Base-by-base conservation (phyloP, 2,329 filamentous ascomycete species). In the Paracoccidioides lutzii region DNA sequence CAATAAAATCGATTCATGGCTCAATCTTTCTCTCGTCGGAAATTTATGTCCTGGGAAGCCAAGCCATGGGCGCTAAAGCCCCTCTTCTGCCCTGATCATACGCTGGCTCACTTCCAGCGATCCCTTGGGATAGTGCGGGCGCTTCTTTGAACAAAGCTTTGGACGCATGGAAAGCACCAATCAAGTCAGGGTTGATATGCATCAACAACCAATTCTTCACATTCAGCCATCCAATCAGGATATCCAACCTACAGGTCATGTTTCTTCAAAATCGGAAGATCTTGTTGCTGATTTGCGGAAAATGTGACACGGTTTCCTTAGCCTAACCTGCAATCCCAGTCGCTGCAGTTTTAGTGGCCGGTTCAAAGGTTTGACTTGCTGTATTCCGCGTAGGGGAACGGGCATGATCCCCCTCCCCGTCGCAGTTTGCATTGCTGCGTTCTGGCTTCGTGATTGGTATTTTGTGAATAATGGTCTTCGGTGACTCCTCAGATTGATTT, bases 41-140 rank as follows among this genome's bases (percentile, higher is more conserved):
- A 73, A 75, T 0, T 71, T 83, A 5, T 82, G 78, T 52, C 30
- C 12, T 15, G 6, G 12, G 37, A 38, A 38, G 37, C 12, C 37
- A 49, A 48, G 33, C n/a, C 64, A 73, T 44, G 73, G 22, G 49
- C 49, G 49, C 49, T 52, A 52, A 52, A 52, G 12, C 22, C 6
- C 3, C 10, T 14, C 33, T 30, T 30, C 37, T 28, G 3, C 15
- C 15, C n/a, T 40, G 7, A 2, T 15, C 12, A 41, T 22, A 10
- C 32, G 35, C 49, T 22, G 22, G 37, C 15, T 15, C 35, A 32
- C 33, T 30, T n/a, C 22, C 30, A 30, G 35, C 10, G 37, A 22
- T 52, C 49, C 28, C 9, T n/a, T 12, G 1, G 22, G 22, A 52
- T 52, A 14, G 6, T 12, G n/a, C 38, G 12, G 37, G 49, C 49